These are phyloP conservation scores for Chytriomyces sp. DNA, from an alignment of 192 early-diverging fungal genomes.

Conservation along the genomic window DNA sequence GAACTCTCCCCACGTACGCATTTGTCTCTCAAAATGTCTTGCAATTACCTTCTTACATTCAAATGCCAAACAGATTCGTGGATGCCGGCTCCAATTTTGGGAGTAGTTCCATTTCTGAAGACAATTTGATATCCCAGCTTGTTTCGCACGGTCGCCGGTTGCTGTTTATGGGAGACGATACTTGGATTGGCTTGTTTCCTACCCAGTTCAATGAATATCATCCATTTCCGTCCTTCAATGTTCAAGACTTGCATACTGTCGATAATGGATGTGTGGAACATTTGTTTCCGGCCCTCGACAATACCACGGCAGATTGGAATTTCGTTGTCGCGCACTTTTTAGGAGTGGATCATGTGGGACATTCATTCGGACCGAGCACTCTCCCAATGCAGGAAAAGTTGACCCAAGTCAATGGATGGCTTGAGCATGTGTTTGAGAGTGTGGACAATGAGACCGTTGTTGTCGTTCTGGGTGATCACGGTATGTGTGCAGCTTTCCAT, in stretches of 20 bases:
- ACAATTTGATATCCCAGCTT: slow-evolving; percentile 60
- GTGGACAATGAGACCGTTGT: slow-evolving; percentile 82
- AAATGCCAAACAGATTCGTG: slow-evolving; percentile 42
- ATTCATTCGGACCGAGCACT: slow-evolving; percentile 86
- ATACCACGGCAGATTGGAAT: slow-evolving; percentile 62
- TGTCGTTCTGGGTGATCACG: slow-evolving; percentile 95
- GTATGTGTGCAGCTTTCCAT: slow-evolving; percentile 34
- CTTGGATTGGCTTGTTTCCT: slow-evolving; percentile 90
- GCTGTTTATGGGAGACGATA: slow-evolving; percentile 92
- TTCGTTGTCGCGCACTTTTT: slow-evolving; percentile 90
- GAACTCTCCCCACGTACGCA: slow-evolving; percentile 57
- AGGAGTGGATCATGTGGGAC: slow-evolving; percentile 96
- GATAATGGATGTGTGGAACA: slow-evolving; percentile 82
- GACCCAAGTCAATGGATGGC: slow-evolving; percentile 79
- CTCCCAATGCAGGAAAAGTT: slow-evolving; percentile 87
- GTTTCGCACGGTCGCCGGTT: slow-evolving; percentile 25
- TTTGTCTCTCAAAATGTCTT: neutral
- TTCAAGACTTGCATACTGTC: slow-evolving; percentile 89
- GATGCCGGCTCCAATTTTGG: slow-evolving; percentile 67
- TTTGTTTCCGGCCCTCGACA: slow-evolving; percentile 53
- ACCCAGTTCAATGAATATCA: slow-evolving; percentile 55
- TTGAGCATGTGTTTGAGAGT: slow-evolving; percentile 66
- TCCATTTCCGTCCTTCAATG: slow-evolving; percentile 65
- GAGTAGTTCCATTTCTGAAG: slow-evolving; percentile 54
- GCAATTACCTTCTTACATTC: neutral